Evolutionary conservation across 2,329 filamentous ascomycete species (phyloP).

Genomic region (Macroventuria anomochaeta): DNA sequence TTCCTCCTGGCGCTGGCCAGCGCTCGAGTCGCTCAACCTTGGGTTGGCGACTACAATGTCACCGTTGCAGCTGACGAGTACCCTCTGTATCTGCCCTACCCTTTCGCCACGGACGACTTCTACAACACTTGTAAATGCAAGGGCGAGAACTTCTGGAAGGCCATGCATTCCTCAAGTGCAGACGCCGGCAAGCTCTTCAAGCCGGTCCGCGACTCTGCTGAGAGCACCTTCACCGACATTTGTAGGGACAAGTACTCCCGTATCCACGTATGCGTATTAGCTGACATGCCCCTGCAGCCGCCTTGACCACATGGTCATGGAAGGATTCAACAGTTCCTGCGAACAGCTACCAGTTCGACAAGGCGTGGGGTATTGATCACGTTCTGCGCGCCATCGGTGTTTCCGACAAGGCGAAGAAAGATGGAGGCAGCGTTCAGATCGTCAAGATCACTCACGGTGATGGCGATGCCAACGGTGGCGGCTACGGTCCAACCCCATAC

Average conservation of each 20-base stretch:
- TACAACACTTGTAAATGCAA: slow-evolving; percentile 8
- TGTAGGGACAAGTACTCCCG: background rate
- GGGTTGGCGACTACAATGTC: background rate
- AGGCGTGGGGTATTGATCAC: slow-evolving; percentile 4
- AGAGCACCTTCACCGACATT: background rate
- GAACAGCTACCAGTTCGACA: background rate
- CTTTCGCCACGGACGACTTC: background rate
- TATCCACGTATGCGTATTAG: background rate
- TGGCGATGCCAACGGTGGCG: background rate
- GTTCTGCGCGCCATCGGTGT: slow-evolving; percentile 6
- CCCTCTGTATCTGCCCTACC: background rate
- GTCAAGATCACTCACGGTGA: slow-evolving; percentile 6
- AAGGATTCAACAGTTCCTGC: background rate
- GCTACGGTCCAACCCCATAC: slow-evolving; percentile 2
- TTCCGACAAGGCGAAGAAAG: slow-evolving; percentile 4
- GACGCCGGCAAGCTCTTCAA: slow-evolving; percentile 9
- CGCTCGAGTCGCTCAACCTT: background rate
- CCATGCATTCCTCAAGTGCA: slow-evolving; percentile 3
- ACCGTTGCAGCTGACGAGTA: background rate
- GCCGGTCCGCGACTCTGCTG: background rate
- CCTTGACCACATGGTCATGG: slow-evolving; percentile 1
- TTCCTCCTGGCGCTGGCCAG: background rate
- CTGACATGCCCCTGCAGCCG: background rate
- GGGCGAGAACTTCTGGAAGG: slow-evolving; percentile 8
- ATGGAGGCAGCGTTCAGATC: slow-evolving; percentile 9